Percentiles rank a stretch among this genome's conserved stretches.
These are phyloP conservation scores for Lactifluus subvellereus DNA, from an alignment of 768 basidiomycete species.

Conservation along the genomic window DNA sequence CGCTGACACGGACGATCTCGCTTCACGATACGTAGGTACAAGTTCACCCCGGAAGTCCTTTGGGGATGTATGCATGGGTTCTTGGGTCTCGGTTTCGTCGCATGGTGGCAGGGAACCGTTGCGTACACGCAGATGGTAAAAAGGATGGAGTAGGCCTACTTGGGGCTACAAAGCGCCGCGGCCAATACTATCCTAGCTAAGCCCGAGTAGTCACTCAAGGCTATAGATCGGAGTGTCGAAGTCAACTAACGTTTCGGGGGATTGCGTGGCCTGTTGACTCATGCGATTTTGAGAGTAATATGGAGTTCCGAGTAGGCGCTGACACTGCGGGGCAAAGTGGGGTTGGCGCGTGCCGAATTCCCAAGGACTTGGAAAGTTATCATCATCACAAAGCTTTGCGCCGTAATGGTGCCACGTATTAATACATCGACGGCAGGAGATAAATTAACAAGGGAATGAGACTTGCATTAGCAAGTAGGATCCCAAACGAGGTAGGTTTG, in stretches of 20 bases:
- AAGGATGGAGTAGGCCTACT: conserved; percentile 1
- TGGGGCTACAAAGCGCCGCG: background rate
- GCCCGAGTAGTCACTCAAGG: background rate
- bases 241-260: background rate
- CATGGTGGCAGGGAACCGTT: conserved; percentile 81
- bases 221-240: background rate
- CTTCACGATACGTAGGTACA: conserved; percentile 36
- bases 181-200: background rate
- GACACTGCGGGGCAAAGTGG: background rate
- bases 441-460: background rate
- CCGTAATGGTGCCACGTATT: background rate
- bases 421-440: background rate
- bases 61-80: conserved; percentile 74
- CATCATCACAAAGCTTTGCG: background rate
- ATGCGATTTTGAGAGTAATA: background rate
- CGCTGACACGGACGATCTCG: background rate
- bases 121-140: conserved; percentile 31
- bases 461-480: background rate
- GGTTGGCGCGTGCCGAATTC: background rate
- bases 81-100: conserved; percentile 62
- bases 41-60: conserved; percentile 62
- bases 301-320: background rate
- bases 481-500: background rate
- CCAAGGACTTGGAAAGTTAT: background rate
- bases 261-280: background rate